Evolutionary conservation across 257 asterid genomes (phyloP), one percentile per base, ranked within the genome.

Genomic region (Solanum pennellii): DNA sequence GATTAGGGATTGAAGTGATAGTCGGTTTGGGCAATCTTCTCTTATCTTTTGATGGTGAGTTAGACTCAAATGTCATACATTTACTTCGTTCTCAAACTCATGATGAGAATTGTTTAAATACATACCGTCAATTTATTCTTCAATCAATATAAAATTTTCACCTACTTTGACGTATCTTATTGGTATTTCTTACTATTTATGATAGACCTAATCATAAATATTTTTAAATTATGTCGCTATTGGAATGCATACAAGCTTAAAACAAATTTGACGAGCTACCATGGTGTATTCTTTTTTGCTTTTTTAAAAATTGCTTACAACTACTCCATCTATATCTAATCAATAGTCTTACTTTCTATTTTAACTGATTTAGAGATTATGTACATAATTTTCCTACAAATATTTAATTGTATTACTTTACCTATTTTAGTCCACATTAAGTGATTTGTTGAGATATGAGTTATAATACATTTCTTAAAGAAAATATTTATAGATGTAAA

Each of bases 31-130:
- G 4, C n/a, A 52, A 18, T 52, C 1, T 52, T 9, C 4, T 52
- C 1, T 52, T 2, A 2, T 52, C 10, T 52, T 52, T 52, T 2
- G n/a, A 52, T 2, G n/a, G 18, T 52, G n/a, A 52, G 1, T 6
- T 16, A 52, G 0, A 1, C 0, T 52, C 0, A 52, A 0, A 1
- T 16, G 62, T 1, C 10, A 52, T 52, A 52, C 18, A 52, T 49
- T 52, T 52, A 52, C 0, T 1, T 52, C 4, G n/a, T 52, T 52
- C 0, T 0, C 1, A 52, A 52, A 0, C 10, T 1, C 62, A 52
- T 6, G n/a, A 52, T 9, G 1, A 52, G 62, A 1, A 52, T 16
- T 52, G 1, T 0, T 52, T 3, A 52, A 52, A 9, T 52, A 0
- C 4, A 52, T 18, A 16, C 31, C 2, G 3, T 0, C 60, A 6